These are phyloP conservation scores for Dendrobium catenatum DNA, from an alignment of 106 monocot genomes.

Conservation along the genomic window DNA sequence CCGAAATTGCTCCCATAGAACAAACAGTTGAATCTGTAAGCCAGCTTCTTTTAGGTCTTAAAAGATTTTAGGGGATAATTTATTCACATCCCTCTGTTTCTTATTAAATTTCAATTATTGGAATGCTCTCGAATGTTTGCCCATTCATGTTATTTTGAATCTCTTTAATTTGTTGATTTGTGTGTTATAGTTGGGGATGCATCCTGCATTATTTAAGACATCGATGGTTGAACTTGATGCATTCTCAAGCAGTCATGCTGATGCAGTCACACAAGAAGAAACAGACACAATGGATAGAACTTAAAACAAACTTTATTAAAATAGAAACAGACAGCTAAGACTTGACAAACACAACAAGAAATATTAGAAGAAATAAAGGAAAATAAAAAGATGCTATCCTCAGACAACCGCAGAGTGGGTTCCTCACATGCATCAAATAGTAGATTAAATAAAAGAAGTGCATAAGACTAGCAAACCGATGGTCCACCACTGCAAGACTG, in stretches of 20 bases:
- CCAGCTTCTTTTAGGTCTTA: background rate
- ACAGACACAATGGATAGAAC: no score
- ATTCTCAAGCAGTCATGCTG: background rate
- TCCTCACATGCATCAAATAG: no score
- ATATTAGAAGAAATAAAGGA: no score
- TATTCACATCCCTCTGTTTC: background rate
- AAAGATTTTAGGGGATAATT: background rate
- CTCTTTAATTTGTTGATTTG: background rate
- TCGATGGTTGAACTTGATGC: background rate
- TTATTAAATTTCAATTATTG: background rate
- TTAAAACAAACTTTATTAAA: no score
- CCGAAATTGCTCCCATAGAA: conserved; percentile 41
- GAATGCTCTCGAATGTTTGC: background rate
- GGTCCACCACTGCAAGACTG: no score
- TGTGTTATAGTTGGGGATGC: background rate
- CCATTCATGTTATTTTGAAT: background rate
- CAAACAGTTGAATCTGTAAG: conserved; percentile 47
- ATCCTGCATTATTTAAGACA: background rate
- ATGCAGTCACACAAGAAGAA: no score
- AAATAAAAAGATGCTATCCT: no score
- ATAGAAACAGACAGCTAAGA: no score
- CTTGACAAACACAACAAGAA: no score
- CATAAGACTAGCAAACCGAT: no score
- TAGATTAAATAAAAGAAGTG: no score
- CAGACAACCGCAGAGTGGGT: no score